A percentile compares a stretch with the other conserved stretches of the same genome.
These are phyloP conservation scores for Lotmaria passim DNA, from an alignment of 208 protist species.

Conservation along the genomic window DNA sequence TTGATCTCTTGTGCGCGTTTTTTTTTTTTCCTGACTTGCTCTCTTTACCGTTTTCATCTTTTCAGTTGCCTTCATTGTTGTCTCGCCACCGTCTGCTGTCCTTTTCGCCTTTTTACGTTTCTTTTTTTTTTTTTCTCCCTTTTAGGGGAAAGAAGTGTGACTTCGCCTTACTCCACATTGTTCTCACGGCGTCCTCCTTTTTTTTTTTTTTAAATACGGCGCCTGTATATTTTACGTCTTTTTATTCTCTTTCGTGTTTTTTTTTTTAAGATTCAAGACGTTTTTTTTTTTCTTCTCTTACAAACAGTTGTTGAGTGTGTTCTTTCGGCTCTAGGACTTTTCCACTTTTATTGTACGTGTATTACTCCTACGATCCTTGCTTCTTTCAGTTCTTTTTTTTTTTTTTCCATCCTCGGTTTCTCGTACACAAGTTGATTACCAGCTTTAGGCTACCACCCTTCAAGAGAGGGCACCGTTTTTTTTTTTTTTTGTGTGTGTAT, in stretches of 20 bases:
- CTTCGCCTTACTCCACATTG: too few relatives aligned
- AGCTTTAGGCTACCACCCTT: background rate
- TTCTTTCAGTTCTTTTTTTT: background rate
- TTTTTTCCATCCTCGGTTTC: constrained; percentile 2
- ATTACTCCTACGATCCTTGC: constrained; percentile 6
- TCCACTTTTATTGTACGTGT: constrained; percentile 4
- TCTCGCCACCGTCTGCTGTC: background rate
- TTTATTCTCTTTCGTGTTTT: background rate
- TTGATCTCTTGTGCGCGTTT: too few relatives aligned
- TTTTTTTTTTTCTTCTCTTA: background rate
- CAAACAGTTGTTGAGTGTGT: background rate
- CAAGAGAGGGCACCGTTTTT: background rate
- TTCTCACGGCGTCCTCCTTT: too few relatives aligned
- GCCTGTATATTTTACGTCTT: background rate
- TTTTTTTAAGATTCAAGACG: background rate
- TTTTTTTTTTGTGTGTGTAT: background rate
- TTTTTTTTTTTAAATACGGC: background rate
- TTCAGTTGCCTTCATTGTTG: background rate
- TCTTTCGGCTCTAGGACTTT: background rate
- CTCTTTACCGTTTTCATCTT: background rate
- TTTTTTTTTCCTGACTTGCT: constrained; percentile 2
- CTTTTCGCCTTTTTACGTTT: background rate
- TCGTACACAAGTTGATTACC: background rate
- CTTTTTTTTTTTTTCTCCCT: background rate
- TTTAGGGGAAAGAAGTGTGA: too few relatives aligned